phyloP scores from a whole-genome alignment of 2,329 filamentous ascomycete genomes.

The Fusarium abutilonis region DNA sequence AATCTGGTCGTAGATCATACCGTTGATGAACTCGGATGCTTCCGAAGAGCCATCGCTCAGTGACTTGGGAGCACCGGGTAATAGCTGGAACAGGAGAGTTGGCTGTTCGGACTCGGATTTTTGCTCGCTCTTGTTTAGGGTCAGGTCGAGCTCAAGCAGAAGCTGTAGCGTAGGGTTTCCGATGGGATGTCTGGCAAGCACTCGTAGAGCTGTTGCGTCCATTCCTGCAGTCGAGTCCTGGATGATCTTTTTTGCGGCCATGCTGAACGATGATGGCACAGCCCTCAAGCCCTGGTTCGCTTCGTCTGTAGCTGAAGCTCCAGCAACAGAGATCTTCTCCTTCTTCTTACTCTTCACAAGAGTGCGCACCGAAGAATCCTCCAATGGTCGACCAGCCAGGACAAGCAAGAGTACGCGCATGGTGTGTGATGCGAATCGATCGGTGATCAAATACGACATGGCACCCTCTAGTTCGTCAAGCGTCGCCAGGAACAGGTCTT shows the following conservation, averaged over 20 bases:
- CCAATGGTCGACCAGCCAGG: constrained; percentile 82
- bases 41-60: constrained; percentile 77
- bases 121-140: constrained; percentile 68
- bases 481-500: constrained; percentile 83
- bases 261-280: constrained; percentile 81
- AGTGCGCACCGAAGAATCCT: constrained; percentile 73
- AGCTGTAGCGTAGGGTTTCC: constrained; percentile 95
- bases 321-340: constrained; percentile 76
- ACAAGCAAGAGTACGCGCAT: constrained; percentile 87
- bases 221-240: constrained; percentile 77
- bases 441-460: constrained; percentile 83
- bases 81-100: constrained; percentile 76
- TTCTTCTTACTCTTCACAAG: constrained; percentile 94
- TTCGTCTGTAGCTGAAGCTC: constrained; percentile 62
- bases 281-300: constrained; percentile 56
- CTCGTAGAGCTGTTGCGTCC: constrained; percentile 81
- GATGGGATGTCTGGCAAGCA: constrained; percentile 86
- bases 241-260: constrained; percentile 84
- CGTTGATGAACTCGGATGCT: constrained; percentile 80
- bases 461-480: constrained; percentile 89
- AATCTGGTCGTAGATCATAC: constrained; percentile 87
- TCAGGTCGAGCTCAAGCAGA: constrained; percentile 85
- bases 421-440: constrained; percentile 89
- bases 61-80: constrained; percentile 78
- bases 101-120: constrained; percentile 49